Percentiles rank a stretch among this genome's conserved stretches.
Conservation (phyloP, 2,329 filamentous ascomycete genomes). For the Ophioceras dolichostomum region DNA sequence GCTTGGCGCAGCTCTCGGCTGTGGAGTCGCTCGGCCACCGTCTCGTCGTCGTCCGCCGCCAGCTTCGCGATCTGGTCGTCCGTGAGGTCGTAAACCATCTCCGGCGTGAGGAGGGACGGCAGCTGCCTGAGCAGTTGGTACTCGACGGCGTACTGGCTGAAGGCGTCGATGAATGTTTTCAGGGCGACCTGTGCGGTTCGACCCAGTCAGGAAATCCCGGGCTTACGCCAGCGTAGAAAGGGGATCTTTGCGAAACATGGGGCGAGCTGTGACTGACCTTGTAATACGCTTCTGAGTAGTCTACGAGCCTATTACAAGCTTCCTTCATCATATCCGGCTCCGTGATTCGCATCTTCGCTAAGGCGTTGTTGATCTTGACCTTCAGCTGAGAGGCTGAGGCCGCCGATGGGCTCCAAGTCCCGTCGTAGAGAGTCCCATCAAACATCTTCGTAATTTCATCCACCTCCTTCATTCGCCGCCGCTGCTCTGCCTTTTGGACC, state of each 20-base stretch:
- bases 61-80: constrained; percentile 8
- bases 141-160: constrained; percentile 13
- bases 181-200: constrained; percentile 15
- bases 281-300: constrained; percentile 32
- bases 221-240: too few relatives aligned
- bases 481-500: constrained; percentile 16
- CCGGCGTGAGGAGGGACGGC: constrained; percentile 10
- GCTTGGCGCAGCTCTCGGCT: constrained; percentile 14
- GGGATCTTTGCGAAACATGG: too few relatives aligned
- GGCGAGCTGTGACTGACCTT: constrained; percentile 14
- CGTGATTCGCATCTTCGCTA: neutral
- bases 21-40: constrained; percentile 6
- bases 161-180: constrained; percentile 14
- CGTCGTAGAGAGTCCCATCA: too few relatives aligned
- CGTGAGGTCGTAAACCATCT: constrained; percentile 8
- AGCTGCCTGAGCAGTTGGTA: constrained; percentile 11
- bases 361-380: neutral
- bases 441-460: neutral
- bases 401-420: too few relatives aligned
- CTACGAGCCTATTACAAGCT: constrained; percentile 22
- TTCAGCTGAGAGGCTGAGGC: too few relatives aligned
- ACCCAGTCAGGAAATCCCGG: too few relatives aligned
- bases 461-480: constrained; percentile 2
- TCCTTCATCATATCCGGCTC: constrained; percentile 22
- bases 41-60: constrained; percentile 10